Percentiles rank a stretch among this genome's conserved stretches.
These are phyloP conservation scores for Tolypocladium paradoxum DNA, from an alignment of 2,329 filamentous ascomycete genomes.

Conservation along the genomic window DNA sequence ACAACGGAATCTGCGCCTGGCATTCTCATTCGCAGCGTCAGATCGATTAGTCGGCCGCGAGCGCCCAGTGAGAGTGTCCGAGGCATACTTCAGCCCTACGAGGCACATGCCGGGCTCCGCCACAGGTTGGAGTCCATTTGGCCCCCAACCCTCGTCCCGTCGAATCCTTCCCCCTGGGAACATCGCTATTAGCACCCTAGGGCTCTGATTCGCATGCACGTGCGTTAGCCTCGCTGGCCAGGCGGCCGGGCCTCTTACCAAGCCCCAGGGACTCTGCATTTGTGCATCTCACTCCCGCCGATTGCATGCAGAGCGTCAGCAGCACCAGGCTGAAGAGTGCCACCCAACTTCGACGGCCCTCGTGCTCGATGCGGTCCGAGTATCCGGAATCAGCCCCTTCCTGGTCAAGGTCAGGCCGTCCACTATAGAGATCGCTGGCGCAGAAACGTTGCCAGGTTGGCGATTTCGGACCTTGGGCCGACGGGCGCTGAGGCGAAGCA, in stretches of 20 bases:
- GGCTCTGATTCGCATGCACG: neutral
- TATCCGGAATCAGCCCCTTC: neutral
- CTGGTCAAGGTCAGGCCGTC: neutral
- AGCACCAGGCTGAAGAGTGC: neutral
- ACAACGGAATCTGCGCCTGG: neutral
- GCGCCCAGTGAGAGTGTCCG: neutral
- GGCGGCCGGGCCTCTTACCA: neutral
- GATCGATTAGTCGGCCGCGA: neutral
- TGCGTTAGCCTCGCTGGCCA: neutral
- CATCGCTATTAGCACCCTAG: neutral
- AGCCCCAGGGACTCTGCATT: neutral
- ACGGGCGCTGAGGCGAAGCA: too few relatives aligned
- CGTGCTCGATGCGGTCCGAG: neutral
- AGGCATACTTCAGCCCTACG: constrained; percentile 2
- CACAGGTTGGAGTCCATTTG: neutral
- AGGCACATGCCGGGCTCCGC: constrained; percentile 3
- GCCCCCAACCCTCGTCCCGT: neutral
- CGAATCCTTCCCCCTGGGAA: neutral
- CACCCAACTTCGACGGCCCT: neutral
- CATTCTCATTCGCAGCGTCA: neutral
- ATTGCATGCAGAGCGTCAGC: neutral
- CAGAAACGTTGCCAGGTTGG: neutral
- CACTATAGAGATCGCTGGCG: neutral
- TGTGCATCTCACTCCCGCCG: neutral
- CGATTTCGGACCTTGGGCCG: neutral